A percentile compares a stretch with the other conserved stretches of the same genome.
Evolutionary conservation across 2,329 filamentous ascomycete genomes (phyloP).

Genomic region (Colletotrichum sp.): DNA sequence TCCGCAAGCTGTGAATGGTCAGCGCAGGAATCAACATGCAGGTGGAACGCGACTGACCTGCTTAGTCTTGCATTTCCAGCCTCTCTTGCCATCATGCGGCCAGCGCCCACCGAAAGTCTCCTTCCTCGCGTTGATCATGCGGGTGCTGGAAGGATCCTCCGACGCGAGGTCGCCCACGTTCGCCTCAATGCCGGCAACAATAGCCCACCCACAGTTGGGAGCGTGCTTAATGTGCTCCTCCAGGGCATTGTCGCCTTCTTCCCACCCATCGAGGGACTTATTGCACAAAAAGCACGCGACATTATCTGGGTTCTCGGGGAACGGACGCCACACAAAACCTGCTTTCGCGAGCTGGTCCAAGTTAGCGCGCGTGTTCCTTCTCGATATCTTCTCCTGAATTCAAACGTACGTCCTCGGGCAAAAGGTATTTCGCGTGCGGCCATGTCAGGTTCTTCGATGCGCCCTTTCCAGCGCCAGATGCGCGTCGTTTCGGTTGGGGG

Average conservation of each 20-base stretch:
- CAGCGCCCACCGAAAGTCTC: constrained; percentile 84
- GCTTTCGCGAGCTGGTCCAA: constrained; percentile 77
- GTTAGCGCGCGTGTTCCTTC: constrained; percentile 8
- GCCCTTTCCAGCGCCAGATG: constrained; percentile 66
- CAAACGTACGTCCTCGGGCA: constrained; percentile 61
- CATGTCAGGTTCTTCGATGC: constrained; percentile 67
- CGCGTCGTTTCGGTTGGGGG: constrained; percentile 69
- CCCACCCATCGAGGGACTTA: constrained; percentile 90
- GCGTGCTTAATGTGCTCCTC: constrained; percentile 87
- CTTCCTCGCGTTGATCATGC: constrained; percentile 77
- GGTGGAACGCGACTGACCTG: constrained; percentile 61
- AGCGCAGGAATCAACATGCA: background rate
- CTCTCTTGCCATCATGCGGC: constrained; percentile 88
- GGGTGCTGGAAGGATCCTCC: constrained; percentile 75
- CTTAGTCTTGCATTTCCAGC: constrained; percentile 88
- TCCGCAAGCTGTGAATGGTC: constrained; percentile 72
- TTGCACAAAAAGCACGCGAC: constrained; percentile 87
- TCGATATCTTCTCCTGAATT: background rate
- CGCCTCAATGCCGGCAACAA: constrained; percentile 68
- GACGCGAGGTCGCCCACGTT: constrained; percentile 66
- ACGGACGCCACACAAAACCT: constrained; percentile 89
- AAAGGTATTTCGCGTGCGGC: constrained; percentile 73
- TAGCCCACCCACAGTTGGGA: constrained; percentile 84
- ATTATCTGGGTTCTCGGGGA: constrained; percentile 79
- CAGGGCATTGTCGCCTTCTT: constrained; percentile 81